phyloP scores from a whole-genome alignment of 106 monocot species.

The Acanthochlamys bracteata region DNA sequence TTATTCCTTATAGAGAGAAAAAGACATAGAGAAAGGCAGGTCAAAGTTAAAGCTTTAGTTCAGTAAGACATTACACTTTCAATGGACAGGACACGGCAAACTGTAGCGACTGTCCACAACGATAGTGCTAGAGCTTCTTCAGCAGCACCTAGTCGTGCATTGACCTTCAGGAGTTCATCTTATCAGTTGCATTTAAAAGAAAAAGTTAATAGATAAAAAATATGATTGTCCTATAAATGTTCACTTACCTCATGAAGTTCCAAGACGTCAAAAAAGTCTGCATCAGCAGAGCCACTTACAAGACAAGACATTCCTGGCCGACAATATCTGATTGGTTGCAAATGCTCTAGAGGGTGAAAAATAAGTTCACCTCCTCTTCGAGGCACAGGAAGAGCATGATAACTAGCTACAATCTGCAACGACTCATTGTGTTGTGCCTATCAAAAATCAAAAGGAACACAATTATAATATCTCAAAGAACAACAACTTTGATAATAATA shows the following conservation, averaged over 20 bases:
- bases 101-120: slow-evolving; percentile 76
- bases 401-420: slow-evolving; percentile 78
- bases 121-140: slow-evolving; percentile 95
- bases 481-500: too few species aligned
- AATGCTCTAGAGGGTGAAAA: slow-evolving; percentile 86
- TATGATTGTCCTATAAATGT: too few species aligned
- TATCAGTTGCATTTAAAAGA: slow-evolving; percentile 2
- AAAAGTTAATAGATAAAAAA: background rate
- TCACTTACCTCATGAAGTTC: slow-evolving; percentile 70
- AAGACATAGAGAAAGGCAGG: too few species aligned
- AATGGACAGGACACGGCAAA: slow-evolving; percentile 83
- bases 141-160: slow-evolving; percentile 67
- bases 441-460: background rate
- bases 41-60: too few species aligned
- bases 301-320: slow-evolving; percentile 45
- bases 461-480: slow-evolving; percentile 5
- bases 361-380: slow-evolving; percentile 63
- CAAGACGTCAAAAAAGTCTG: slow-evolving; percentile 24
- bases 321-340: slow-evolving; percentile 74
- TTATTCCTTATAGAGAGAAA: too few species aligned
- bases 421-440: slow-evolving; percentile 81
- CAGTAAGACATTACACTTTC: slow-evolving; percentile 67
- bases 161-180: slow-evolving; percentile 39
- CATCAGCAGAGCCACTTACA: slow-evolving; percentile 21
- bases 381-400: slow-evolving; percentile 79